phyloP scores from a whole-genome alignment of 2,329 filamentous ascomycete genomes.

The Pseudogymnoascus sp. region DNA sequence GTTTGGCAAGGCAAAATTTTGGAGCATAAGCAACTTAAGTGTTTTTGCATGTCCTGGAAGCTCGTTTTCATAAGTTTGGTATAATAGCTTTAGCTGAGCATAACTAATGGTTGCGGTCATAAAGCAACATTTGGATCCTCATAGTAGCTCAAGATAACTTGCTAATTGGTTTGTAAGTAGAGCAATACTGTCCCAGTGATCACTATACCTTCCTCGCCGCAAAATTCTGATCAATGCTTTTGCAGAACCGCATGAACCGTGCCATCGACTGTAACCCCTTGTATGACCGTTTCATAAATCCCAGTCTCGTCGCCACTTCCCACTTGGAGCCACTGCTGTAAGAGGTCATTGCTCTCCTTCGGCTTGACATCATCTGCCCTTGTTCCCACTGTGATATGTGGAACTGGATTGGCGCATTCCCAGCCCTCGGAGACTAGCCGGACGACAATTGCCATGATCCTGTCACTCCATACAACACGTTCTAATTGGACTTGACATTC shows the following conservation, averaged over 20 bases:
- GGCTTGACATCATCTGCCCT: slow-evolving; percentile 68
- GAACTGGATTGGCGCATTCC: slow-evolving; percentile 66
- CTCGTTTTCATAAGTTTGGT: background rate
- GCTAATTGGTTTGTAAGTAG: background rate
- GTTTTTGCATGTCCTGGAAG: background rate
- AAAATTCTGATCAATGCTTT: background rate
- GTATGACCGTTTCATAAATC: slow-evolving; percentile 26
- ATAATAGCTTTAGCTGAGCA: background rate
- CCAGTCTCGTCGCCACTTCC: slow-evolving; percentile 34
- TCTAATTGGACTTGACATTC: slow-evolving; percentile 56
- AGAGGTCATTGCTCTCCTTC: slow-evolving; percentile 82
- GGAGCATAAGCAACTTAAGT: slow-evolving; percentile 36
- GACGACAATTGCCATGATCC: slow-evolving; percentile 86
- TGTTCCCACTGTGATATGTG: slow-evolving; percentile 88
- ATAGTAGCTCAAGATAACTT: background rate
- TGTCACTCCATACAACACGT: slow-evolving; percentile 71
- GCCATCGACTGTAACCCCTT: slow-evolving; percentile 24
- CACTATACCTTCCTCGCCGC: background rate
- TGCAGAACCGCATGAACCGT: slow-evolving; percentile 23
- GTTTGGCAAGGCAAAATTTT: slow-evolving; percentile 71
- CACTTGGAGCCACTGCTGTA: slow-evolving; percentile 63
- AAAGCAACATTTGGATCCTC: background rate
- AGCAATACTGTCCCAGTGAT: background rate
- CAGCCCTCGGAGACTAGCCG: slow-evolving; percentile 56
- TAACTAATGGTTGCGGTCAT: background rate